These are phyloP conservation scores for Termitomyces sp. DNA, from an alignment of 768 basidiomycete species.

Conservation along the genomic window DNA sequence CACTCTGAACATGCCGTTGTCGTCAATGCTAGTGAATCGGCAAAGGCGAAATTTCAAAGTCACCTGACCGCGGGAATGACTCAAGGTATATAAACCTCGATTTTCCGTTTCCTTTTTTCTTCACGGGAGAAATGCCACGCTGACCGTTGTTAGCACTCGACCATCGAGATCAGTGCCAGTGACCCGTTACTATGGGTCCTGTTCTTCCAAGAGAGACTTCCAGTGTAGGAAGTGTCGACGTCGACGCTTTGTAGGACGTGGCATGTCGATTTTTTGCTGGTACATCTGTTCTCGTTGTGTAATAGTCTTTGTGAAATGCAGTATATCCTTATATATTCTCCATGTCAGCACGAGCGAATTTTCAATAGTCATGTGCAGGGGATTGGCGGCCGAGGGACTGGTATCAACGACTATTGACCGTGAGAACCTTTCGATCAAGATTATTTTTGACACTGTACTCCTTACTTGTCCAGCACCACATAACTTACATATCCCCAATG, in stretches of 20 bases:
- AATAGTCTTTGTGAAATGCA: background rate
- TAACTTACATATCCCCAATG: slow-evolving; percentile 22
- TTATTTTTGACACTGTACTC: slow-evolving; percentile 10
- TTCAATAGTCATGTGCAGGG: background rate
- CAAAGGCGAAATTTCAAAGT: slow-evolving; percentile 2
- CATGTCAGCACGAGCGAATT: too few relatives aligned
- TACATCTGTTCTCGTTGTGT: slow-evolving; percentile 26
- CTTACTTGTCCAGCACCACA: background rate
- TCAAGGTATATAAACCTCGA: slow-evolving; percentile 18
- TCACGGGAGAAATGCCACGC: slow-evolving; percentile 57
- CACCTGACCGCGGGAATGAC: slow-evolving; percentile 37
- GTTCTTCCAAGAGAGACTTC: slow-evolving; percentile 45
- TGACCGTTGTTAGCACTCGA: slow-evolving; percentile 48
- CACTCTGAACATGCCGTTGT: slow-evolving; percentile 21
- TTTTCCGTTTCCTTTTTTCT: slow-evolving; percentile 12
- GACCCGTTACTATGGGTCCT: slow-evolving; percentile 42
- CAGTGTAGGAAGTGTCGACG: slow-evolving; percentile 68
- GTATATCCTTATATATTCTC: background rate
- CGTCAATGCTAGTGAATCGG: background rate
- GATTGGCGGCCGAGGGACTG: background rate
- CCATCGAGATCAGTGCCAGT: slow-evolving; percentile 65
- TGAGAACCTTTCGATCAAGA: slow-evolving; percentile 14
- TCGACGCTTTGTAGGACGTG: slow-evolving; percentile 37
- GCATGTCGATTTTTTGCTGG: slow-evolving; percentile 60
- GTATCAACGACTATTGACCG: background rate